phyloP scores from a whole-genome alignment of 805 yeast genomes.

The Wickerhamomyces bovis region DNA sequence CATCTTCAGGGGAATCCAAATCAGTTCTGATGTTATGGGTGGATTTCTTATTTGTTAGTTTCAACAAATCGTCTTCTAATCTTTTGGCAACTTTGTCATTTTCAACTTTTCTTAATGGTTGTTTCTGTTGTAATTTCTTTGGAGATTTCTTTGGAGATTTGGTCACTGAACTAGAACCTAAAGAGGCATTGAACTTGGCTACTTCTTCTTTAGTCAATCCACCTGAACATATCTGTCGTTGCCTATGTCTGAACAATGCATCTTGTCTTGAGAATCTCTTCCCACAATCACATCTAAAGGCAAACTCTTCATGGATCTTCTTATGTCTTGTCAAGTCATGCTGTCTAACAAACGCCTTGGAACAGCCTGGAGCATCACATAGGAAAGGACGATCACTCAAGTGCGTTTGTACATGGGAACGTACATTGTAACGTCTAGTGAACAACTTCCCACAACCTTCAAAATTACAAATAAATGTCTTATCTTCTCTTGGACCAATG shows the following conservation, averaged over 20 bases:
- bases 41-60: not conserved
- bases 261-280: slow-evolving; percentile 79
- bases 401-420: slow-evolving; percentile 97
- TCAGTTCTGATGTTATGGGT: not conserved
- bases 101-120: slow-evolving; percentile 1
- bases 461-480: slow-evolving; percentile 67
- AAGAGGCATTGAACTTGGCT: not conserved
- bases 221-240: slow-evolving; percentile 76
- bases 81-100: slow-evolving; percentile 8
- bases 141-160: slow-evolving; percentile 13
- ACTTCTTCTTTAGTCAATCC: slow-evolving; percentile 31
- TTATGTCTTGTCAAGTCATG: slow-evolving; percentile 90
- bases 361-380: slow-evolving; percentile 60
- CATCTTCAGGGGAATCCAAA: not conserved
- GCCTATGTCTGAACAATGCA: slow-evolving; percentile 19
- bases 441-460: slow-evolving; percentile 78
- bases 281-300: slow-evolving; percentile 84
- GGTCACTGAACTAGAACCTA: not conserved
- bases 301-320: slow-evolving; percentile 74
- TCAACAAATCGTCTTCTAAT: slow-evolving; percentile 5
- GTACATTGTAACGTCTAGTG: slow-evolving; percentile 81
- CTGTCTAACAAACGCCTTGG: slow-evolving; percentile 86
- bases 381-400: slow-evolving; percentile 87
- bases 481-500: slow-evolving; percentile 70
- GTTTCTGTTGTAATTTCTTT: slow-evolving; percentile 7